These are phyloP conservation scores for Beauveria sp. DNA, from an alignment of 2,329 filamentous ascomycete species.

Conservation along the genomic window DNA sequence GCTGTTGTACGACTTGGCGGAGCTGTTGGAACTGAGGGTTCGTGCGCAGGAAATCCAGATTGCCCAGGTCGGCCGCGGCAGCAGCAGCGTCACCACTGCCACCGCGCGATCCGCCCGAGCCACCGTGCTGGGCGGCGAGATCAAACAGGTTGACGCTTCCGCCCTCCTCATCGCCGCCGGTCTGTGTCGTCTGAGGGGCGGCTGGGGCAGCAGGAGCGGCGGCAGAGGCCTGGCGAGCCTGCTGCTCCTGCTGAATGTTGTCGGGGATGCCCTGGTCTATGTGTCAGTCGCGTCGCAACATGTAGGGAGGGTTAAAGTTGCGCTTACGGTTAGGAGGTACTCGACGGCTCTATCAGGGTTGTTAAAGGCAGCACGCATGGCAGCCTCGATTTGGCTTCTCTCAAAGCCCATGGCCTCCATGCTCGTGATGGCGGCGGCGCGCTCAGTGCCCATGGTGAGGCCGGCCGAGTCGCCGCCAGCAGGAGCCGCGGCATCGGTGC, in stretches of 20 bases:
- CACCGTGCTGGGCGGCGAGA: constrained; percentile 70
- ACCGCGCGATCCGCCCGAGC: constrained; percentile 34
- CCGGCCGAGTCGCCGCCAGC: constrained; percentile 41
- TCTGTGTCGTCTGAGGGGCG: constrained; percentile 30
- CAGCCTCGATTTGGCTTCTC: constrained; percentile 78
- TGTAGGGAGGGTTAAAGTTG: not conserved
- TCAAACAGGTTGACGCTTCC: constrained; percentile 85
- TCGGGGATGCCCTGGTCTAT: constrained; percentile 75
- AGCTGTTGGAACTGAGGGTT: constrained; percentile 98
- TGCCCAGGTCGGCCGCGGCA: constrained; percentile 55
- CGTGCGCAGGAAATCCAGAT: constrained; percentile 87
- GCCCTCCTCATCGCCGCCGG: constrained; percentile 47
- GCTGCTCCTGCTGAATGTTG: constrained; percentile 65
- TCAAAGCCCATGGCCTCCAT: constrained; percentile 98
- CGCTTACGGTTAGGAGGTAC: constrained; percentile 76
- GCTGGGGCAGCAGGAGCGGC: constrained; percentile 35
- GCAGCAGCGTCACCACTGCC: constrained; percentile 38
- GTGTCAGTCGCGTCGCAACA: not conserved
- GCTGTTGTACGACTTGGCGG: constrained; percentile 91
- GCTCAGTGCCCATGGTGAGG: constrained; percentile 78
- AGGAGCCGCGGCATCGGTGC: constrained; percentile 48
- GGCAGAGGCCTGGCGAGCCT: constrained; percentile 36
- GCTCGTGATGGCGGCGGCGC: constrained; percentile 73
- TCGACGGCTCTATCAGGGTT: constrained; percentile 97
- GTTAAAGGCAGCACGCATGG: constrained; percentile 93